Conservation (phyloP, 495 filamentous ascomycete genomes). For the Podospora pseudopauciseta region DNA sequence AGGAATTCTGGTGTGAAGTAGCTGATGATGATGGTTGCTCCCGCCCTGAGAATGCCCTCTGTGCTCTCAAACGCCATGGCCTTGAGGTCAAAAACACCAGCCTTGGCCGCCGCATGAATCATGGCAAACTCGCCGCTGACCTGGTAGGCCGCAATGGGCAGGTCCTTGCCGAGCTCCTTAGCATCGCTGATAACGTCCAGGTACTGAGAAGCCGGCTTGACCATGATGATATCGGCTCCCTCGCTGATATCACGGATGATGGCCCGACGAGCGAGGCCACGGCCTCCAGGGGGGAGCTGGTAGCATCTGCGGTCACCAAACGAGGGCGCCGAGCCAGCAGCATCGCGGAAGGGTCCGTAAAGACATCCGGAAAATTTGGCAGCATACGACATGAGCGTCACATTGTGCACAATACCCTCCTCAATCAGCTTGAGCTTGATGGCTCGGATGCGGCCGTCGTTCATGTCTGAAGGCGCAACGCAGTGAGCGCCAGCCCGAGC, state of each 20-base stretch:
- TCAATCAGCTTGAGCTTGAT: slow-evolving; percentile 97
- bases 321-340: slow-evolving; percentile 84
- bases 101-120: slow-evolving; percentile 94
- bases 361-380: slow-evolving; percentile 96
- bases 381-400: slow-evolving; percentile 92
- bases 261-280: slow-evolving; percentile 89
- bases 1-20: slow-evolving; percentile 95
- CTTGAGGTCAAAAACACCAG: slow-evolving; percentile 96
- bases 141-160: slow-evolving; percentile 93
- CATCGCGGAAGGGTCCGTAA: slow-evolving; percentile 96
- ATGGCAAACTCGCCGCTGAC: slow-evolving; percentile 97
- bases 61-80: slow-evolving; percentile 92
- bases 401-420: slow-evolving; percentile 80
- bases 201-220: slow-evolving; percentile 92
- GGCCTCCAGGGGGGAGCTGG: slow-evolving; percentile 86
- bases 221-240: slow-evolving; percentile 98
- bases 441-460: slow-evolving; percentile 90
- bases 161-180: slow-evolving; percentile 82
- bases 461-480: slow-evolving; percentile 97
- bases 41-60: slow-evolving; percentile 87
- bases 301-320: slow-evolving; percentile 97
- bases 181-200: slow-evolving; percentile 95
- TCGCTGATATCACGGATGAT: slow-evolving; percentile 87
- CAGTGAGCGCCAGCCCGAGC: slow-evolving; percentile 92
- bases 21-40: slow-evolving; percentile 84